Evolutionary conservation across 2,329 filamentous ascomycete species (phyloP).

Genomic region (Trichoderma endophyticum): DNA sequence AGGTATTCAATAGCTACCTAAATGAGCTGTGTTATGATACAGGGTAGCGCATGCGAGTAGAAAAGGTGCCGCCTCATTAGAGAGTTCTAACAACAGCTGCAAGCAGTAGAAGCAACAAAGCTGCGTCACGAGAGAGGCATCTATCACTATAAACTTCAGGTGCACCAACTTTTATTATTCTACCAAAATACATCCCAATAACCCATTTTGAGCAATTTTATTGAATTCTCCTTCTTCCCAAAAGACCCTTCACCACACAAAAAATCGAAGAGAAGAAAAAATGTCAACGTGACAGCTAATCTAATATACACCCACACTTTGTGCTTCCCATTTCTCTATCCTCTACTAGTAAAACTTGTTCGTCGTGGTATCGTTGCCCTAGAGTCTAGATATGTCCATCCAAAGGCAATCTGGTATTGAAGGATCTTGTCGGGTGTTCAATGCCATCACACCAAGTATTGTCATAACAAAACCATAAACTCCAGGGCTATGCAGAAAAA

Average conservation of each 20-base stretch:
- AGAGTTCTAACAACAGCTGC: not conserved
- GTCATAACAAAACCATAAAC: conserved; percentile 18
- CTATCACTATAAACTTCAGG: not conserved
- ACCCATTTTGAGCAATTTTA: not conserved
- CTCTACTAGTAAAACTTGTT: conserved; percentile 10
- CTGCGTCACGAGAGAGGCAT: not conserved
- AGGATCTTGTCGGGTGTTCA: not conserved
- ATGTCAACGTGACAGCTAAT: conserved; percentile 1
- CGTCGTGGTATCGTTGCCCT: conserved; percentile 15
- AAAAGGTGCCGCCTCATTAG: no score
- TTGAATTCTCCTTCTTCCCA: not conserved
- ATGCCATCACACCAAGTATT: conserved; percentile 7
- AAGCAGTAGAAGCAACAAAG: not conserved
- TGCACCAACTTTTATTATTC: not conserved
- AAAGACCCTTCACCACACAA: not conserved
- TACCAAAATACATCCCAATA: not conserved
- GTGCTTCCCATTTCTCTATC: conserved; percentile 13
- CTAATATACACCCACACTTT: conserved; percentile 14
- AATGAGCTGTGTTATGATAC: not conserved
- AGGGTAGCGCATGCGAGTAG: not conserved
- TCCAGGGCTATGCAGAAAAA: conserved; percentile 26
- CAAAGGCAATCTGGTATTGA: conserved; percentile 10
- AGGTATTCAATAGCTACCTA: not conserved
- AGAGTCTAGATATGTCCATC: conserved; percentile 3
- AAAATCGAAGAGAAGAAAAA: not conserved